Evolutionary conservation across 2,329 filamentous ascomycete species (phyloP).

Genomic region (Curvularia hawaiiensis): DNA sequence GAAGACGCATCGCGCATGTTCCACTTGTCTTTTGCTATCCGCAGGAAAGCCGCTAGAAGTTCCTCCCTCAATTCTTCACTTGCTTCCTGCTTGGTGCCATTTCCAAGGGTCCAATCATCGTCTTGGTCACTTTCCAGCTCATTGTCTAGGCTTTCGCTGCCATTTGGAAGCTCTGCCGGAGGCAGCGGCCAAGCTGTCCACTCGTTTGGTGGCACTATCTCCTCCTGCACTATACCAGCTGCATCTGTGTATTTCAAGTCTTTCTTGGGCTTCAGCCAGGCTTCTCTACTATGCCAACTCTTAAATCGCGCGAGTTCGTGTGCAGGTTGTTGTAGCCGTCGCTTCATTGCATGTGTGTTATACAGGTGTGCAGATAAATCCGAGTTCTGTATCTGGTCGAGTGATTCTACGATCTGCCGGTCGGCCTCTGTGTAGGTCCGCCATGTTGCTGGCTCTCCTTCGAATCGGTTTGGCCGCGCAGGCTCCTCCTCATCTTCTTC

Average conservation of each 20-base stretch:
- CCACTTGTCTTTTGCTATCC: conserved; percentile 69
- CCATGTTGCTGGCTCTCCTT: conserved; percentile 72
- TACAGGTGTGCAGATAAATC: conserved; percentile 80
- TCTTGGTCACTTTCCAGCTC: conserved; percentile 49
- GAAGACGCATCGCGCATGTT: conserved; percentile 46
- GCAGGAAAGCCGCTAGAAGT: conserved; percentile 69
- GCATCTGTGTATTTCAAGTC: conserved; percentile 35
- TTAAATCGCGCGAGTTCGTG: conserved; percentile 22
- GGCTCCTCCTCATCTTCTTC: conserved; percentile 5
- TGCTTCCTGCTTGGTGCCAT: conserved; percentile 51
- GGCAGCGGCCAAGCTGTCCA: conserved; percentile 91
- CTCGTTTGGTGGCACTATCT: conserved; percentile 55
- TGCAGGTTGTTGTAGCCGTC: conserved; percentile 40
- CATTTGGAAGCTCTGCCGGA: conserved; percentile 64
- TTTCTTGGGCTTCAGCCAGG: conserved; percentile 46
- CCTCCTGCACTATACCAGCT: conserved; percentile 34
- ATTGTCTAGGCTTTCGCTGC: conserved; percentile 51
- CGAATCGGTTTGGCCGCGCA: conserved; percentile 69
- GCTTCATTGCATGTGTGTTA: conserved; percentile 74
- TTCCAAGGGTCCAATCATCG: conserved; percentile 59
- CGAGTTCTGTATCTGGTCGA: conserved; percentile 66
- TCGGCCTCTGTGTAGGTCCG: conserved; percentile 64
- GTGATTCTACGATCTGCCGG: conserved; percentile 64
- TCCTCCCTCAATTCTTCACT: conserved; percentile 72
- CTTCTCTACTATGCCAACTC: conserved; percentile 49